Conservation (phyloP, 1,284 basidiomycete species). For the Rugosomyces carneus region DNA sequence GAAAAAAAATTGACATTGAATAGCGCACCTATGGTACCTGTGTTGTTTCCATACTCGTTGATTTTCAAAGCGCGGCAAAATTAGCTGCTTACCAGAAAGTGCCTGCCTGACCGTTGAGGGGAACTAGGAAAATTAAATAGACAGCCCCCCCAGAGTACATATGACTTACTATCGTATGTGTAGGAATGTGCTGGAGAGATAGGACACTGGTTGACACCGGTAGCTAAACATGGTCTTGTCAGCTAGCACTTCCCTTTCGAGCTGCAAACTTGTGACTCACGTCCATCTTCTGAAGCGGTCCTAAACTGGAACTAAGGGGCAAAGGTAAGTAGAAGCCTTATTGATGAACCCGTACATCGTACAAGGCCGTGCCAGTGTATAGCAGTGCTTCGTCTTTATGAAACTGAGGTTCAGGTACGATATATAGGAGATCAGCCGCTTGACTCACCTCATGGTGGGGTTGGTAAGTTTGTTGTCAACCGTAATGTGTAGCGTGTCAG, state of each 20-base stretch:
- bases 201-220: conserved; percentile 33
- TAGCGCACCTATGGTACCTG: conserved; percentile 10
- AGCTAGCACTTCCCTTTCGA: not conserved
- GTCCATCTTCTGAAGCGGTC: conserved; percentile 14
- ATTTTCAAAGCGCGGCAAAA: no score
- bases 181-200: conserved; percentile 28
- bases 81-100: conserved; percentile 12
- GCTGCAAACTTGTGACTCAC: conserved; percentile 3
- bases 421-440: not conserved
- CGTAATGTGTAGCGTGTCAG: conserved; percentile 16
- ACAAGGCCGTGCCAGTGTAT: conserved; percentile 20
- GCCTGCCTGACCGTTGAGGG: conserved; percentile 14
- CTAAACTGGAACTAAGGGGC: conserved; percentile 16
- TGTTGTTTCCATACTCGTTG: not conserved
- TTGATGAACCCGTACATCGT: not conserved
- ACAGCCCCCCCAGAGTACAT: no score
- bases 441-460: conserved; percentile 14
- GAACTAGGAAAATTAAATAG: conserved; percentile 2
- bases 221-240: not conserved
- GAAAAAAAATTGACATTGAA: not conserved
- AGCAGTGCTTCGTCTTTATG: conserved; percentile 13
- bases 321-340: not conserved
- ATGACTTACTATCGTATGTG: conserved; percentile 20
- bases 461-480: conserved; percentile 16
- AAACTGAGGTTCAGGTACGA: not conserved